Evolutionary conservation across 768 basidiomycete genomes (phyloP), one percentile per base, ranked within the genome.

Genomic region (Lactifluus pinguis): DNA sequence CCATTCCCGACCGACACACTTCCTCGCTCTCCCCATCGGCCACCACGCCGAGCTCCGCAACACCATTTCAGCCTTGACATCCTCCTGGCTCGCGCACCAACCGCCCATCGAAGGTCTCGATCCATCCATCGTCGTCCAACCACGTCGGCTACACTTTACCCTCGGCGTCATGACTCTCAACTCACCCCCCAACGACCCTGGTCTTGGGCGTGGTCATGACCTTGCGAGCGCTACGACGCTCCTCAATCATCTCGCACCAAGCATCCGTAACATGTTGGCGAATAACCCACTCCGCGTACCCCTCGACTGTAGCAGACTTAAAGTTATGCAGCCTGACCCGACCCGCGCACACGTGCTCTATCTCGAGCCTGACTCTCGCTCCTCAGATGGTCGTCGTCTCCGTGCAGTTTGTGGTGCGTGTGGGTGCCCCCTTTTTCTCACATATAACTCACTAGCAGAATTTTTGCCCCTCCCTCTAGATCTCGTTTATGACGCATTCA

Each of bases 141-240:
- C 77, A 0, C 76, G 79, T 10, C 70, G 87, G n/a, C 71, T 89
- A 47, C 88, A 91, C 70, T 71, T 90, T 59, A 90, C 88, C 0
- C 72, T 91, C 2, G 88, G 87, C 1, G 86, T 89, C 1, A 86
- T 91, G 84, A 72, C 79, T 0, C 81, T 89, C 38, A 69, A 53
- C 42, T 14, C 34, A 4, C 19, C n/a, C 1, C 38, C 38, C 38
- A 3, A 38, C 38, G 38, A 38, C 3, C 10, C 15, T 6, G 32
- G 14, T 10, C 11, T n/a, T n/a, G n/a, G n/a, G n/a, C n/a, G 3
- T n/a, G 11, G 0, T 5, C 36, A 9, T 15, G 71, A 70, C 10
- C 58, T 75, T 13, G 50, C 51, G 0, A 58, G 57, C 5, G 73
- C 75, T 0, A 52, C 64, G n/a, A 54, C 39, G 14, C 66, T 73